Conservation (phyloP, 352 stramenopile species). For the Pythium grandisporangium region DNA sequence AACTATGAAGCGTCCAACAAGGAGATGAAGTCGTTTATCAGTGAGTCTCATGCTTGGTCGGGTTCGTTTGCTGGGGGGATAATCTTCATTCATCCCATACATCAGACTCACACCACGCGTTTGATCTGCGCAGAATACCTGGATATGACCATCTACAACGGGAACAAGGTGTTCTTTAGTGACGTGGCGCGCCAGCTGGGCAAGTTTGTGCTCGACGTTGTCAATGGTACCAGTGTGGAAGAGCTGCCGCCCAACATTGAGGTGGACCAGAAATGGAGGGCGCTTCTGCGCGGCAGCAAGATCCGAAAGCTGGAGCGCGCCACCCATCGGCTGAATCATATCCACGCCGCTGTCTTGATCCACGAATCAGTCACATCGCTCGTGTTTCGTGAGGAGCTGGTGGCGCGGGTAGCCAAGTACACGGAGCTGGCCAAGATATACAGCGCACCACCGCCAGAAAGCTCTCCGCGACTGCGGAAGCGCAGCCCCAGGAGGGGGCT, state of each 20-base stretch:
- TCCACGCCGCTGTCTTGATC: constrained; percentile 33
- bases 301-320: constrained; percentile 36
- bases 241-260: constrained; percentile 39
- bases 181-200: constrained; percentile 40
- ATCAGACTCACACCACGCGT: neutral
- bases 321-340: constrained; percentile 37
- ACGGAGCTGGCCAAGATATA: constrained; percentile 17
- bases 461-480: too few species aligned
- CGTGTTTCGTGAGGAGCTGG: constrained; percentile 58
- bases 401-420: constrained; percentile 39
- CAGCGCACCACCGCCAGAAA: too few species aligned
- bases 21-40: constrained; percentile 44
- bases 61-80: too few species aligned
- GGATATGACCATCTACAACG: constrained; percentile 39
- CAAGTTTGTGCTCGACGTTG: constrained; percentile 53
- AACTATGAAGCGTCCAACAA: constrained; percentile 30
- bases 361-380: constrained; percentile 39
- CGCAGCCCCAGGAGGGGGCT: too few species aligned
- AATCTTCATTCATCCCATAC: too few species aligned
- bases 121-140: constrained; percentile 20
- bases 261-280: constrained; percentile 43
- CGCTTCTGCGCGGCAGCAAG: constrained; percentile 36
- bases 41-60: constrained; percentile 16
- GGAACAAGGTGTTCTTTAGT: constrained; percentile 57
- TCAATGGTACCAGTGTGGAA: constrained; percentile 27